Evolutionary conservation across 495 filamentous ascomycete genomes (phyloP), one percentile per base, ranked within the genome.

Genomic region (Recurvomyces mirabilis): DNA sequence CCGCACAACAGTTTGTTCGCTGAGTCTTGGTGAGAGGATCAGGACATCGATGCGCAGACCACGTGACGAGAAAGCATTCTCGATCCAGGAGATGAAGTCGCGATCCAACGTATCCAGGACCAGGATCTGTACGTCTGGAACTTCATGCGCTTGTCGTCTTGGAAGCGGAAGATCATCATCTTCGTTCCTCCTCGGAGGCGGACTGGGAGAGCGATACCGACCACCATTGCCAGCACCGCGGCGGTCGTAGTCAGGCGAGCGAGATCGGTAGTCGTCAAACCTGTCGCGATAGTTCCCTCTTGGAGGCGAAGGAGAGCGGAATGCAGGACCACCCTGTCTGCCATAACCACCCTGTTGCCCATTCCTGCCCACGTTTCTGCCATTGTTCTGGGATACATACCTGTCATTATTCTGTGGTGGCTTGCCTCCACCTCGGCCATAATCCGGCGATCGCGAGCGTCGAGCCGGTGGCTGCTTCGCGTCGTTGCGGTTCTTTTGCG

Each of bases 71-170:
- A 98, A 89, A 2, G 77, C 70, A 31, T 74, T 70, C 56, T 94
- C 82, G 14, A 93, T 78, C 69, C 84, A 93, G 43, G 66, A 65
- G 31, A 94, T 75, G 55, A 93, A 95, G 37, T 82, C 79, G 30
- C 81, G 71, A 29, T 86, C 79, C 11, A 94, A 68, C 55, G 88
- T 79, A 51, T 89, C 81, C 12, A 85, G 62, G 1, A 93, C 73
- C 1, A 98, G 68, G 20, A 95, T 72, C 54, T 94, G 89, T 20
- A 96, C 83, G 54, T 96, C 91, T 3, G 91, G 91, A 17, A 96
- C 77, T 47, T 94, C 78, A 41, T 72, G 65, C 1, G 83, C 76
- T 38, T 74, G 72, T 47, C 89, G 75, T 46, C 79, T 70, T 19
- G 87, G 84, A 15, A 94, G 71, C 13, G 79, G 79, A 3, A 84